Conservation (phyloP, 371 early-diverging fungal genomes). For the Entomophthora muscae region DNA sequence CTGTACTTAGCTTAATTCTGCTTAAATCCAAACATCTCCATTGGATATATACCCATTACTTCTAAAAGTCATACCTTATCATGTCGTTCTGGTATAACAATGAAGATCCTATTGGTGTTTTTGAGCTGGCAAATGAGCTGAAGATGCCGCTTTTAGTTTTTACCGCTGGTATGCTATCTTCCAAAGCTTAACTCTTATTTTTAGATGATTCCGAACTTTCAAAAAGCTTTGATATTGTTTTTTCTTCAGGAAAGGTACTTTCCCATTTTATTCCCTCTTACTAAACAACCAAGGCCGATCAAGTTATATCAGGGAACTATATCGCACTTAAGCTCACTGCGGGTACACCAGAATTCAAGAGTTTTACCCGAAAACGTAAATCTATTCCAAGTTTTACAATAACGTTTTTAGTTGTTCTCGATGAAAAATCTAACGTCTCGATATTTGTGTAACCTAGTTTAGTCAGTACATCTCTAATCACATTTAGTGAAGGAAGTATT, state of each 20-base stretch:
- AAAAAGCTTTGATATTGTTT: background rate
- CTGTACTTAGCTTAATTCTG: no score
- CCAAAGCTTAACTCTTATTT: background rate
- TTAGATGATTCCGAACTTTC: background rate
- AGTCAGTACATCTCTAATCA: background rate
- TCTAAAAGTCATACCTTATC: no score
- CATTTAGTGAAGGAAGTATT: background rate
- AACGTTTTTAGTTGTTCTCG: background rate
- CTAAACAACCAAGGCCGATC: background rate
- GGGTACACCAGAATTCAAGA: background rate
- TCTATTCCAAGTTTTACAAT: background rate
- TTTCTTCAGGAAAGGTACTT: conserved; percentile 2
- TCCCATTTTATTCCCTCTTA: background rate
- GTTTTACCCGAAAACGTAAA: background rate
- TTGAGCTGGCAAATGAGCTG: conserved; percentile 2
- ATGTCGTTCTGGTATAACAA: conserved; percentile 8
- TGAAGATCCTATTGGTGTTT: background rate
- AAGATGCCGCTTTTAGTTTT: conserved; percentile 5
- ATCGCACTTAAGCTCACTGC: background rate
- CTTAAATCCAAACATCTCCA: no score
- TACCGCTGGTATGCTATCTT: background rate
- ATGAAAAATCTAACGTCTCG: background rate
- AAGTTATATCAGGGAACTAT: conserved; percentile 4
- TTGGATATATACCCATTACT: no score
- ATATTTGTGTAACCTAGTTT: conserved; percentile 3